Evolutionary conservation across 495 filamentous ascomycete species (phyloP).

Genomic region (Talaromyces trachyspermus): DNA sequence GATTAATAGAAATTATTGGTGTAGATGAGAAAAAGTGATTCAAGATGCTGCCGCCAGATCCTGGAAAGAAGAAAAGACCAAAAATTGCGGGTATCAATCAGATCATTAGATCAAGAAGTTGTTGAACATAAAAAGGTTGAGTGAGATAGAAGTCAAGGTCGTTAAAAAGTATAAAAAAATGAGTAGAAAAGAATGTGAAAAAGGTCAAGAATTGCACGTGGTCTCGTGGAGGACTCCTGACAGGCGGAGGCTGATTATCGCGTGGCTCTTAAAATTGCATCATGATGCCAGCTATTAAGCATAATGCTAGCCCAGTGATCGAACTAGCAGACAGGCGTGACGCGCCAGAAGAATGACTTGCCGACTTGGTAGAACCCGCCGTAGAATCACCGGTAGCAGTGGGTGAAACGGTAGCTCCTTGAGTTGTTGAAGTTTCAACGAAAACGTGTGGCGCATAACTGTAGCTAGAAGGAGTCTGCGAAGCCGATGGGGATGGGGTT

Average conservation of each 20-base stretch:
- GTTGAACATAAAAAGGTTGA: neutral
- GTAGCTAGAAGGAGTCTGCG: slow-evolving; percentile 13
- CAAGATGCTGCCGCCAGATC: slow-evolving; percentile 6
- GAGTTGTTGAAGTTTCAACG: slow-evolving; percentile 20
- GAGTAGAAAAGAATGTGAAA: too few species aligned
- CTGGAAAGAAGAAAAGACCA: neutral
- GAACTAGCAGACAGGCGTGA: slow-evolving; percentile 20
- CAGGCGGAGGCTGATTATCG: neutral
- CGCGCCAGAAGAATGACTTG: slow-evolving; percentile 11
- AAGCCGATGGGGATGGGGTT: slow-evolving; percentile 13
- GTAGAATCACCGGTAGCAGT: slow-evolving; percentile 10
- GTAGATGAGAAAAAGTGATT: neutral
- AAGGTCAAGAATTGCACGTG: slow-evolving; percentile 5
- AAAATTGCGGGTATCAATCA: slow-evolving; percentile 9
- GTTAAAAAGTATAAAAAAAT: too few species aligned
- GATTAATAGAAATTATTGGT: slow-evolving; percentile 4
- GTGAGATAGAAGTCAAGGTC: slow-evolving; percentile 1
- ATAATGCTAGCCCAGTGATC: slow-evolving; percentile 20
- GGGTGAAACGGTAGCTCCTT: slow-evolving; percentile 14
- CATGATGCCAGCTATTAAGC: slow-evolving; percentile 23
- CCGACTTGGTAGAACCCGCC: slow-evolving; percentile 10
- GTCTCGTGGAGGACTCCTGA: slow-evolving; percentile 8
- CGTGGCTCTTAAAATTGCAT: slow-evolving; percentile 13
- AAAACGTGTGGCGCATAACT: slow-evolving; percentile 29
- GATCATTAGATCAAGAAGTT: slow-evolving; percentile 9